These are phyloP conservation scores for Monilinia laxa DNA, from an alignment of 2,329 filamentous ascomycete genomes.

Conservation along the genomic window DNA sequence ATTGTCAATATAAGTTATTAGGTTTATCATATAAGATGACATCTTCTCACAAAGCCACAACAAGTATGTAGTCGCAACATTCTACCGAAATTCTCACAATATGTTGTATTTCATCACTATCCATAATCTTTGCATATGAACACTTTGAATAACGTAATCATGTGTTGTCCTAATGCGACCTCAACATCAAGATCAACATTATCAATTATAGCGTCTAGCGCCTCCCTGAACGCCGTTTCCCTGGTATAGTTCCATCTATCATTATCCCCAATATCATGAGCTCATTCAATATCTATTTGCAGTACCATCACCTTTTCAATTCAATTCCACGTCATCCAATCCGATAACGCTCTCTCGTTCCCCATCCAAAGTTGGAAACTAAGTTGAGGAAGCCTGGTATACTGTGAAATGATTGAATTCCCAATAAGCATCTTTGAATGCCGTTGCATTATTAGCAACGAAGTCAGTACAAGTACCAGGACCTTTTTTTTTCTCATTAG, in stretches of 20 bases:
- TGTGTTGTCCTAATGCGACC: background rate
- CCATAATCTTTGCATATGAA: background rate
- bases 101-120: background rate
- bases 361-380: background rate
- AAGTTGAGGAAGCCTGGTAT: slow-evolving; percentile 28
- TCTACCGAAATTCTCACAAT: too few relatives aligned
- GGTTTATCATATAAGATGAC: background rate
- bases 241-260: slow-evolving; percentile 8
- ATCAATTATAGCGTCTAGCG: background rate
- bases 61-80: too few relatives aligned
- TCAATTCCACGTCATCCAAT: background rate
- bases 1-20: background rate
- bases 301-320: background rate
- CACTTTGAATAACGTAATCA: background rate
- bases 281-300: background rate
- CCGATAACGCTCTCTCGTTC: background rate
- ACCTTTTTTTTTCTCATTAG: slow-evolving; percentile 25
- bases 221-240: background rate
- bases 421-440: slow-evolving; percentile 39
- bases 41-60: background rate
- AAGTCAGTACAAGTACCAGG: slow-evolving; percentile 34
- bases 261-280: background rate
- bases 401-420: slow-evolving; percentile 37
- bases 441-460: slow-evolving; percentile 37
- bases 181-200: background rate